Base-by-base conservation (phyloP, 257 asterid species). In the Solanum gandarillasii region DNA sequence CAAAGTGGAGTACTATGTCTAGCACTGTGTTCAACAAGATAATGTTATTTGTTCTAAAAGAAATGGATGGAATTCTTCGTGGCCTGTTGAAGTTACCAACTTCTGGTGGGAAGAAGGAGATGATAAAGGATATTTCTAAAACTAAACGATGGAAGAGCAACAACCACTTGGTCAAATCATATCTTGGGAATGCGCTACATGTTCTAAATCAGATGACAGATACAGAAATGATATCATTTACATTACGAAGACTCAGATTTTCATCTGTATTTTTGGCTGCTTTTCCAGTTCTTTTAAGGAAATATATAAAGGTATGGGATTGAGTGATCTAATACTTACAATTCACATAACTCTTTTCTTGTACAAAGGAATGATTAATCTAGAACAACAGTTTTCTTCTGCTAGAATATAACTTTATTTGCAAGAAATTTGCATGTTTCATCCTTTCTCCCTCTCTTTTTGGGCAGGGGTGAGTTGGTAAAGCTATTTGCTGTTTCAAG, bases 181-280 rank as follows among this genome's bases (percentile, higher is more conserved):
- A 95, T 92, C 99, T 97, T 41, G 99, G 98, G 74, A 96, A 97
- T 88, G 88, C 98, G 86, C 90, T 97, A 89, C 99, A 96, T 90
- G 94, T 94, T 78, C 88, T 96, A 89, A 97, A 95, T 92, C 99
- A 97, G 91, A 94, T 96, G 99, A 97, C 98, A 0, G 99, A 97
- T 89, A 92, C 92, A 60, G 94, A 93, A 88, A 97, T 97, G 99
- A 94, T 96, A 88, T 94, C 98, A 9, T 95, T 94, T 91, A 93
- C 95, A 89, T 90, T 96, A 83, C 88, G 93, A 86, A 94, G 98
- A 72, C 90, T 97, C 65, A 93, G 94, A 84, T 88, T 89, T 90
- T 97, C 99, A 4, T 89, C 94, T 29, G 84, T 96, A 55, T 92
- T 97, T 89, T 91, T 97, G 90, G 98, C 96, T 85, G 98, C 97